phyloP scores from a whole-genome alignment of 176 grass and related monocot genomes.

The Juncus effusus region DNA sequence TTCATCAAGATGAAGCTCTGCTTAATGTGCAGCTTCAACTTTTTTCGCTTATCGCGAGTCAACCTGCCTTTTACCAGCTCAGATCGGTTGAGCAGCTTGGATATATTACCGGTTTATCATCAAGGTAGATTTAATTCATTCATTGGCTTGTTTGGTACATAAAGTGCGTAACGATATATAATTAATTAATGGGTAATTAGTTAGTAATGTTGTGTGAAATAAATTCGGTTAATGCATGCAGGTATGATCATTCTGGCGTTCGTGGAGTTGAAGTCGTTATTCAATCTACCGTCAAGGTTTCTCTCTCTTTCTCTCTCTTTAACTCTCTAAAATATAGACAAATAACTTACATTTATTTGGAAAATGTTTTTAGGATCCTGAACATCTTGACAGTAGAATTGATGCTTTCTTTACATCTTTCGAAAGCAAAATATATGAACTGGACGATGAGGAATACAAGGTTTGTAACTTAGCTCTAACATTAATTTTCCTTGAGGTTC shows the following conservation, averaged over 20 bases:
- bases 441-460: slow-evolving; percentile 79
- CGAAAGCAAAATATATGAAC: slow-evolving; percentile 67
- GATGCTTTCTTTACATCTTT: slow-evolving; percentile 79
- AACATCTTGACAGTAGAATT: slow-evolving; percentile 66
- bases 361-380: slow-evolving; percentile 46
- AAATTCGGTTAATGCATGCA: slow-evolving; percentile 22
- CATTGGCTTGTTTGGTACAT: neutral
- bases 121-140: slow-evolving; percentile 42
- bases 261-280: slow-evolving; percentile 59
- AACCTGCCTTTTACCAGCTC: slow-evolving; percentile 85
- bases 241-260: slow-evolving; percentile 52
- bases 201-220: slow-evolving; percentile 4
- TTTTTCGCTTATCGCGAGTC: slow-evolving; percentile 68
- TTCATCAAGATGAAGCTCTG: slow-evolving; percentile 69
- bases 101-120: slow-evolving; percentile 59
- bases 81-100: slow-evolving; percentile 92
- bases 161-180: neutral
- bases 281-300: slow-evolving; percentile 83
- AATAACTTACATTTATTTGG: slow-evolving; percentile 13
- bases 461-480: slow-evolving; percentile 31
- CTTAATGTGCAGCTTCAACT: slow-evolving; percentile 70
- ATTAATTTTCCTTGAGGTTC: neutral
- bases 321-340: neutral
- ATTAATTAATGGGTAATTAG: neutral
- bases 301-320: slow-evolving; percentile 9